These are phyloP conservation scores for Dacryopinax spathularia DNA, from an alignment of 768 basidiomycete genomes.

Conservation along the genomic window DNA sequence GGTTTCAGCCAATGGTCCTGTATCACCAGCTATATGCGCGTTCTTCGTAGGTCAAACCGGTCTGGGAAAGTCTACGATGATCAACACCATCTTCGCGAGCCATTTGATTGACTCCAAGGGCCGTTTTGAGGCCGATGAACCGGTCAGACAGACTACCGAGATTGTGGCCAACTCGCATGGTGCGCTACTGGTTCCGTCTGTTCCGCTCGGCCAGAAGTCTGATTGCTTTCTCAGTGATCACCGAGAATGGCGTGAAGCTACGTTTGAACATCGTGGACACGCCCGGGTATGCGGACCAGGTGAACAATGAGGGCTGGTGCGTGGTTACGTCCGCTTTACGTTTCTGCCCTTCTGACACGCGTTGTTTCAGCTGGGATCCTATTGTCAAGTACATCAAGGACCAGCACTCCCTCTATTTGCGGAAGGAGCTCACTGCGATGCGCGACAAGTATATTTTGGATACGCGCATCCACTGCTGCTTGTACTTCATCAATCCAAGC, in stretches of 20 bases:
- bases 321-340: constrained; percentile 20
- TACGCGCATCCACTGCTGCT: constrained; percentile 93
- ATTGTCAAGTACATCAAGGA: constrained; percentile 99
- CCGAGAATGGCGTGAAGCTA: constrained; percentile 89
- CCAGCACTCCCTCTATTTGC: constrained; percentile 95
- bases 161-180: constrained; percentile 92
- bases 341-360: neutral
- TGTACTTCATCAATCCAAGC: constrained; percentile 99
- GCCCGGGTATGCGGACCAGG: constrained; percentile 93
- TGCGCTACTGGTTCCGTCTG: constrained; percentile 27
- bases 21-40: neutral
- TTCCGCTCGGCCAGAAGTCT: neutral
- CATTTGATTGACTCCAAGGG: constrained; percentile 98
- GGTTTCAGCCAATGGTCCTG: neutral
- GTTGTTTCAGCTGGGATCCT: constrained; percentile 75
- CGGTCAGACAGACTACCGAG: constrained; percentile 89
- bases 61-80: constrained; percentile 93
- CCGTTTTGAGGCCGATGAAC: constrained; percentile 71
- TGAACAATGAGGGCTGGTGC: constrained; percentile 97
- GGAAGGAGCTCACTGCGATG: constrained; percentile 97
- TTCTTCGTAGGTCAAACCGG: constrained; percentile 75
- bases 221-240: constrained; percentile 49
- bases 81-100: constrained; percentile 98
- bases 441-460: constrained; percentile 97
- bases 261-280: constrained; percentile 97